Evolutionary conservation across 805 yeast genomes (phyloP).

Genomic region (Barnettozyma wickerhamii): DNA sequence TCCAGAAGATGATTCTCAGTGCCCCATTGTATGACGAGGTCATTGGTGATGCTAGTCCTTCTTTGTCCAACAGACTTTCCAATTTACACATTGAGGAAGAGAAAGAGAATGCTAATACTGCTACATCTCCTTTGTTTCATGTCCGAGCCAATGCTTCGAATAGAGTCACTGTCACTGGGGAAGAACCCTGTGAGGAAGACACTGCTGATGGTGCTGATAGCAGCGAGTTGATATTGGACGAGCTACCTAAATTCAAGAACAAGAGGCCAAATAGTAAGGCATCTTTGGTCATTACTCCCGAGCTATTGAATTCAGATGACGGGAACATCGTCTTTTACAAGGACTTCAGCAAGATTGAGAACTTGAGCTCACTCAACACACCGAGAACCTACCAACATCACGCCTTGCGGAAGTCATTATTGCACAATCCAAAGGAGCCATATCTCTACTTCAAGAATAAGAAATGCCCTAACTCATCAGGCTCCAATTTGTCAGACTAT

Average conservation of each 20-base stretch:
- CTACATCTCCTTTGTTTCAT: not conserved
- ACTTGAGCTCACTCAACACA: constrained; percentile 9
- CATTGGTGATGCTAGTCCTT: not conserved
- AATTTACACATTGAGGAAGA: constrained; percentile 2
- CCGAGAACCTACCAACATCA: constrained; percentile 24
- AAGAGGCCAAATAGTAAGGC: not conserved
- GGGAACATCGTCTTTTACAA: constrained; percentile 15
- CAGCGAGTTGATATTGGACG: constrained; percentile 6
- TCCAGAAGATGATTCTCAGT: not conserved
- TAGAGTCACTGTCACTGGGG: not conserved
- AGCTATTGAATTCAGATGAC: constrained; percentile 6
- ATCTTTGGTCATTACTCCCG: constrained; percentile 4
- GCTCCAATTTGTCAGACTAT: constrained; percentile 2
- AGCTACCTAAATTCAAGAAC: constrained; percentile 3
- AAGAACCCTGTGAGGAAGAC: not conserved
- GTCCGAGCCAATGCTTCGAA: not conserved
- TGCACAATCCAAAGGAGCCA: constrained; percentile 1
- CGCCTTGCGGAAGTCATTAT: constrained; percentile 6
- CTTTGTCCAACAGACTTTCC: constrained; percentile 5
- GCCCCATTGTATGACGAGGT: constrained; percentile 3
- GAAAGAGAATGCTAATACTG: constrained; percentile 1
- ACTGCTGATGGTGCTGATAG: not conserved
- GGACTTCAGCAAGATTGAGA: constrained; percentile 5
- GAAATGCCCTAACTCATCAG: constrained; percentile 18
- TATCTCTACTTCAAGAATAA: constrained; percentile 13